These are phyloP conservation scores for Tylopilus subfusipes DNA, from an alignment of 768 basidiomycete genomes.

Conservation along the genomic window DNA sequence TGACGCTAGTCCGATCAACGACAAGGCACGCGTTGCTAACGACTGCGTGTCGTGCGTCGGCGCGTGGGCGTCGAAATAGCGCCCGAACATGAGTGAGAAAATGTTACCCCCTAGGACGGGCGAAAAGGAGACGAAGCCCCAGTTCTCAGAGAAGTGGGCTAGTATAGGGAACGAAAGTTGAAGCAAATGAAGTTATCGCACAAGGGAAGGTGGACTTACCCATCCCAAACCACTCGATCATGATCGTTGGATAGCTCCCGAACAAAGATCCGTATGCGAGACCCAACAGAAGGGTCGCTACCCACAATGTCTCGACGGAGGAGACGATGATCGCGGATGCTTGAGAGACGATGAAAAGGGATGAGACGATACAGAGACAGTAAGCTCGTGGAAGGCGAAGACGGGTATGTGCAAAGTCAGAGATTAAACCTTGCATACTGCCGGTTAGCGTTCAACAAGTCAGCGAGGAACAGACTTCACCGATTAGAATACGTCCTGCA, in stretches of 20 bases:
- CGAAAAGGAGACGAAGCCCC: slow-evolving; percentile 73
- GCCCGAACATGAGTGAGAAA: slow-evolving; percentile 81
- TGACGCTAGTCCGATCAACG: background rate
- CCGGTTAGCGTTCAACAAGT: background rate
- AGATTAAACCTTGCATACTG: slow-evolving; percentile 51
- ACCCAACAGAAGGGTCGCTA: slow-evolving; percentile 31
- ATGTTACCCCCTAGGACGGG: slow-evolving; percentile 79
- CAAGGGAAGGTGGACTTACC: slow-evolving; percentile 43
- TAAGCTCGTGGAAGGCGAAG: slow-evolving; percentile 63
- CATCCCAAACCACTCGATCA: slow-evolving; percentile 88
- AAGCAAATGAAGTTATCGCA: background rate
- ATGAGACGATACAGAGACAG: slow-evolving; percentile 63
- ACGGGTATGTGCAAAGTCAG: slow-evolving; percentile 60
- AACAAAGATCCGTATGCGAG: slow-evolving; percentile 70
- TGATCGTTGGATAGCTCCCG: slow-evolving; percentile 70
- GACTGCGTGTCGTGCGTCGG: slow-evolving; percentile 6
- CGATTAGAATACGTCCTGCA: slow-evolving; percentile 70
- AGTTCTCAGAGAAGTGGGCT: slow-evolving; percentile 83
- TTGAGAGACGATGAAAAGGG: slow-evolving; percentile 72
- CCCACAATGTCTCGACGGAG: slow-evolving; percentile 64
- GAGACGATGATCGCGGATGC: slow-evolving; percentile 51
- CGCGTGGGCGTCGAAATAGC: slow-evolving; percentile 72
- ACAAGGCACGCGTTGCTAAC: background rate
- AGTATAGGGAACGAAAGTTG: background rate
- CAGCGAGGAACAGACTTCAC: slow-evolving; percentile 32